Conservation (phyloP, 2,329 filamentous ascomycete genomes). For the Verticillium klebahnii region DNA sequence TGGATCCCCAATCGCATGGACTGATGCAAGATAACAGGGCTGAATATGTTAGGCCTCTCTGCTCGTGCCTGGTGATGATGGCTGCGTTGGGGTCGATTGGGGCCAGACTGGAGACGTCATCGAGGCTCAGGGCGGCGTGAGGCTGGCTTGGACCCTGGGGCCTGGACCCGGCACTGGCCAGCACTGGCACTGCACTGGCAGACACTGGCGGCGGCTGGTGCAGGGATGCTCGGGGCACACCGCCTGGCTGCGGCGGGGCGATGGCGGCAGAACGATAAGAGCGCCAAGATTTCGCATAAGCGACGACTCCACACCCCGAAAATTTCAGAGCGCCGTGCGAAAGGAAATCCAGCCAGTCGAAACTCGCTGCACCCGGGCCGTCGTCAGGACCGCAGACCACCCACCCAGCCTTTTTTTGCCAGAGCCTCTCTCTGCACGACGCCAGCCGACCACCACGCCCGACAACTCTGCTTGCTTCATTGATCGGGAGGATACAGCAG, state of each 20-base stretch:
- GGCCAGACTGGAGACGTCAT: too few species aligned
- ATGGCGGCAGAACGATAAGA: not conserved
- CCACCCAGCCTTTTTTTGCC: constrained; percentile 4
- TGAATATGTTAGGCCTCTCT: too few species aligned
- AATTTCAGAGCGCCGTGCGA: constrained; percentile 8
- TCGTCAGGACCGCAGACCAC: not conserved
- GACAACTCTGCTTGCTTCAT: not conserved
- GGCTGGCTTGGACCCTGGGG: too few species aligned
- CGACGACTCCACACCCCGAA: constrained; percentile 15
- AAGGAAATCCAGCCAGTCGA: constrained; percentile 12
- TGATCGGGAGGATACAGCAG: not conserved
- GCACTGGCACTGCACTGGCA: too few species aligned
- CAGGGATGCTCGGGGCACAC: not conserved
- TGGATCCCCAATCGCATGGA: too few species aligned
- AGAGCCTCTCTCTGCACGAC: constrained; percentile 1
- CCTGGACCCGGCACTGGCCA: too few species aligned
- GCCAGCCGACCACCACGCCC: not conserved
- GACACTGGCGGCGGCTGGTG: too few species aligned
- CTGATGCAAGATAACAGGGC: too few species aligned
- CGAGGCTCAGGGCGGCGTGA: too few species aligned
- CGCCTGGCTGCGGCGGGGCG: too few species aligned
- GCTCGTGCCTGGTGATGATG: too few species aligned
- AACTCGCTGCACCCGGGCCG: not conserved
- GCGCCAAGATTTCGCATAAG: constrained; percentile 15
- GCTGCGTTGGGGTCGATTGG: too few species aligned